Evolutionary conservation across 2,329 filamentous ascomycete genomes (phyloP).

Genomic region (Venturia pyrina): DNA sequence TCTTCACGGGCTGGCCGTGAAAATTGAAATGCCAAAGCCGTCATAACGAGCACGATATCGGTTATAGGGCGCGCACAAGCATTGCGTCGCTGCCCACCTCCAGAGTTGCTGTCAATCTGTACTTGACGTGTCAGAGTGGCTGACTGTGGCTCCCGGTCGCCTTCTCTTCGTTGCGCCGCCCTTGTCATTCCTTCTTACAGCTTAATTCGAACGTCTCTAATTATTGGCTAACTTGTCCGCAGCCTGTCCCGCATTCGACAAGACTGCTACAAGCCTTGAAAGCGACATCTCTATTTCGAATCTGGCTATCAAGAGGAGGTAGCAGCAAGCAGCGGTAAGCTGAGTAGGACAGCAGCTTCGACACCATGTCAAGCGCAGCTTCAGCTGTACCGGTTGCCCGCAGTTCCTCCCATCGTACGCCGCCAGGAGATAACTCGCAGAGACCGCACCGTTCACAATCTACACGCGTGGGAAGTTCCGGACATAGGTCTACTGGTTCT

Average conservation of each 20-base stretch:
- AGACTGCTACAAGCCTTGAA: background rate
- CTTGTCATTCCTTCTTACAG: background rate
- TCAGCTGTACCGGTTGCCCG: conserved; percentile 38
- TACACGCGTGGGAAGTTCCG: conserved; percentile 27
- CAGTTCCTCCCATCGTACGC: conserved; percentile 30
- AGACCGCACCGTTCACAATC: conserved; percentile 37
- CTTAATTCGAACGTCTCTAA: background rate
- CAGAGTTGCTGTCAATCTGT: background rate
- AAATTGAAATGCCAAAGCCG: background rate
- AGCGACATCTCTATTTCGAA: background rate
- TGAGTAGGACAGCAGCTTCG: background rate
- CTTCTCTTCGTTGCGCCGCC: background rate
- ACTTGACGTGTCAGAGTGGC: background rate
- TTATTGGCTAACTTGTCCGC: background rate
- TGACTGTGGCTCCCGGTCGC: background rate
- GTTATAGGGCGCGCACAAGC: background rate
- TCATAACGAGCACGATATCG: background rate
- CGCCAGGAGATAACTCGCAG: conserved; percentile 15
- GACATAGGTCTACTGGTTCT: conserved; percentile 19
- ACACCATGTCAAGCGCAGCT: conserved; percentile 31
- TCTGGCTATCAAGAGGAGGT: background rate
- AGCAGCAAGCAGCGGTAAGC: background rate
- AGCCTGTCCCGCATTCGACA: background rate
- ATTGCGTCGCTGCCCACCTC: background rate
- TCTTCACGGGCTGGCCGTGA: background rate